A percentile compares a stretch with the other conserved stretches of the same genome.
These are phyloP conservation scores for Porphyrellus sp. DNA, from an alignment of 1,284 basidiomycete genomes.

Conservation along the genomic window DNA sequence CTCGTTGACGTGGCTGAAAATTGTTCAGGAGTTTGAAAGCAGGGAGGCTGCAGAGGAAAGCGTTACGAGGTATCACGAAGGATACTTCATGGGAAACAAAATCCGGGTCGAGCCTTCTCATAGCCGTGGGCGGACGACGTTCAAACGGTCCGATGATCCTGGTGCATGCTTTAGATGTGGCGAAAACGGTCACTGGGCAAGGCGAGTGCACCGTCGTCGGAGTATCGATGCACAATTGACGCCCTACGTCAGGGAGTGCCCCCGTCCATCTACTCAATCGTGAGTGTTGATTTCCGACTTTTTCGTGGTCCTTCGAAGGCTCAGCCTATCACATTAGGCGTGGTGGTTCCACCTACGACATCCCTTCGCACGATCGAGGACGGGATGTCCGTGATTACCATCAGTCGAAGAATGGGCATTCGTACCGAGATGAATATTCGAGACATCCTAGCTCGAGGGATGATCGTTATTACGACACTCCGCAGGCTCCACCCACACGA, in stretches of 20 bases:
- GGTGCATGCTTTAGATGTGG: conserved; percentile 85
- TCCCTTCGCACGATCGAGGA: conserved; percentile 50
- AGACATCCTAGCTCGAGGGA: conserved; percentile 47
- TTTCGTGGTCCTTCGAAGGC: not conserved
- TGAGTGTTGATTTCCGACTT: conserved; percentile 30
- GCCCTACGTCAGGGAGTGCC: conserved; percentile 59
- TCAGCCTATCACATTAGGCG: conserved; percentile 24
- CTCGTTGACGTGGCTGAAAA: not conserved
- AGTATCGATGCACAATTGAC: conserved; percentile 8
- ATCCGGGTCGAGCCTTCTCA: conserved; percentile 81
- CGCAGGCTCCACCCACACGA: conserved; percentile 42
- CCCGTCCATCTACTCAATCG: conserved; percentile 49
- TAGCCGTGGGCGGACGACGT: conserved; percentile 74
- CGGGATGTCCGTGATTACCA: conserved; percentile 49
- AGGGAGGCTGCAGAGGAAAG: conserved; percentile 79
- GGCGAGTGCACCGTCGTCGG: conserved; percentile 44
- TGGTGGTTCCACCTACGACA: conserved; percentile 41
- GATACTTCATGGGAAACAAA: conserved; percentile 85
- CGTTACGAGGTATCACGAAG: conserved; percentile 81
- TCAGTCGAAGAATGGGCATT: conserved; percentile 43
- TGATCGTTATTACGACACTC: conserved; percentile 54
- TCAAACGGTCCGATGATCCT: conserved; percentile 72
- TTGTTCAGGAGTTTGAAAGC: conserved; percentile 70
- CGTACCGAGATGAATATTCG: conserved; percentile 46
- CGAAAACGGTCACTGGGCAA: conserved; percentile 80